Evolutionary conservation across 306 rosid species (phyloP), one percentile per base, ranked within the genome.

Genomic region (Pterocarpus macrocarpus): DNA sequence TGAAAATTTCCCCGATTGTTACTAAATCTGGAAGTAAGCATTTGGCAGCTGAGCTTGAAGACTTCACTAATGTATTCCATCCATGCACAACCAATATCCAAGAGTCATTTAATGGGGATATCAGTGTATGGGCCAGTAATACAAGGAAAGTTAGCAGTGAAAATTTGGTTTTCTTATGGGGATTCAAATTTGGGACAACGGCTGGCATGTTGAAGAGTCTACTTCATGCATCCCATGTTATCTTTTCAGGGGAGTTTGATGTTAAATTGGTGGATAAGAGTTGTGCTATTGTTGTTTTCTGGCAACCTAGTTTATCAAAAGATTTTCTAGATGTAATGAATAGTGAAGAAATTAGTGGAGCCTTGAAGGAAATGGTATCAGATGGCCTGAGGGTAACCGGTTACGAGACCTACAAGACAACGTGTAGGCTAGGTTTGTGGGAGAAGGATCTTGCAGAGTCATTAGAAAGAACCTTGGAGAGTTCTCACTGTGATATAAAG

Each of bases 161-260:
- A 64, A 82, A 93, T 53, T 74, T 89, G 85, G 89, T 90, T 55
- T 91, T 92, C 90, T 50, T 93, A 77, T 93, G 99, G 99, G 97
- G 97, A 81, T 93, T 91, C 66, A 81, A 85, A 57, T 55, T 36
- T 45, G 90, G 92, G 14, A 73, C 77, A 78, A 95, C 94, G 8
- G 92, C 97, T 2, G 85, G 89, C 75, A 85, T 38, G 79, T 80
- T 91, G 68, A 95, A 87, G 90, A 73, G 78, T 63, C 62, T 82
- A 67, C 91, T 93, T 64, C 81, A 76, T 1, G 72, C 81, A 15
- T 85, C 97, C 14, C 92, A 91, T 15, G 72, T 69, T 5, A 80
- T 90, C 47, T 91, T 93, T 87, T 84, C 83, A 1, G 77, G 81
- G 76, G 97, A 91, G 8, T 93, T 95, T 72, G 97, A 95, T 73